Conservation (phyloP, 2,329 filamentous ascomycete genomes). For the Colletotrichum falcatum region DNA sequence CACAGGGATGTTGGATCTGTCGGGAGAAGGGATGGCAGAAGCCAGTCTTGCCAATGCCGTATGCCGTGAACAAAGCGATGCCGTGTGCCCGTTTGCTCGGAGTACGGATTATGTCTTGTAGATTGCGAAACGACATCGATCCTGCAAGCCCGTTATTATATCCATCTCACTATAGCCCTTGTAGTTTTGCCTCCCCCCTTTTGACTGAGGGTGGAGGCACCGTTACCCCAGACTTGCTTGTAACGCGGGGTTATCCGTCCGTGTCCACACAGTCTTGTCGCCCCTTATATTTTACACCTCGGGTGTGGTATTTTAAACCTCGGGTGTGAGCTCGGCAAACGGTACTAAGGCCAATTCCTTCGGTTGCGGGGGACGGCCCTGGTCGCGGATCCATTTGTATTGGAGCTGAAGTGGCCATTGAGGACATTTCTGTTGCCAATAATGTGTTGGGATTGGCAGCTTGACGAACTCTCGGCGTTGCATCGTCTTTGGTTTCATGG, state of each 20-base stretch:
- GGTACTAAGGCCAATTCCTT: slow-evolving; percentile 8
- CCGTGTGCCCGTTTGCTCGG: not conserved
- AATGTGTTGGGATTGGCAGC: slow-evolving; percentile 20
- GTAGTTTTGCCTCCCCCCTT: not conserved
- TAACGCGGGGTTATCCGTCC: slow-evolving; percentile 27
- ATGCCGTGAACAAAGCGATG: not conserved
- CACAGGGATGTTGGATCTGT: not conserved
- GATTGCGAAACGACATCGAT: not conserved
- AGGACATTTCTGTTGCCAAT: slow-evolving; percentile 11
- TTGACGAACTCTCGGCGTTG: slow-evolving; percentile 13
- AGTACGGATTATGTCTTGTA: not conserved
- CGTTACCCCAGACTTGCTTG: slow-evolving; percentile 23
- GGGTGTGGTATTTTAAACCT: slow-evolving; percentile 1
- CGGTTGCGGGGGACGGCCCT: slow-evolving; percentile 6
- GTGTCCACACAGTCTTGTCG: slow-evolving; percentile 24
- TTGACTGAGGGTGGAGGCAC: slow-evolving; percentile 18
- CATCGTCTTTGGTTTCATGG: slow-evolving; percentile 16
- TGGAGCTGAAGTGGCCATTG: slow-evolving; percentile 7
- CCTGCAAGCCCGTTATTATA: slow-evolving; percentile 16
- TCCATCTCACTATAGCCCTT: slow-evolving; percentile 1
- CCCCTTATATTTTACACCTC: too few species aligned
- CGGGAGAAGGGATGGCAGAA: not conserved
- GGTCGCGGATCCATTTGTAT: slow-evolving; percentile 16
- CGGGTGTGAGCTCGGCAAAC: slow-evolving; percentile 15
- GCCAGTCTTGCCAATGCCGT: not conserved